These are phyloP conservation scores for Chiua virens DNA, from an alignment of 768 basidiomycete species.

Conservation along the genomic window DNA sequence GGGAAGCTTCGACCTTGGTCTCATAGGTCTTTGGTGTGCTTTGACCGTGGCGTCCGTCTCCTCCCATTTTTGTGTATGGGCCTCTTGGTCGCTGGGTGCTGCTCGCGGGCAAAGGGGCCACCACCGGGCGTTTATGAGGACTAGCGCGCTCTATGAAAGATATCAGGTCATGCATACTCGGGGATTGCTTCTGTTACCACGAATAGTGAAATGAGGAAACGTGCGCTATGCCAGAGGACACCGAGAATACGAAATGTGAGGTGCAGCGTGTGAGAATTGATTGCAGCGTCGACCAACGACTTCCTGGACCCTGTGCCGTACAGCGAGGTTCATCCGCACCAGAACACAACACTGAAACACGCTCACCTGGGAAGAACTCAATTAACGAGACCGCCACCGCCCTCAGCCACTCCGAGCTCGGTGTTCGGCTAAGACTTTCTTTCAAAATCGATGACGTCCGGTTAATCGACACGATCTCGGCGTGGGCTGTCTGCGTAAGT, in stretches of 20 bases:
- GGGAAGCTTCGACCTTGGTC: not conserved
- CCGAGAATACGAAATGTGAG: conserved; percentile 22
- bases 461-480: conserved; percentile 49
- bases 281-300: conserved; percentile 3
- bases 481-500: conserved; percentile 39
- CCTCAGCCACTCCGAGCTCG: conserved; percentile 23
- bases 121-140: conserved; percentile 34
- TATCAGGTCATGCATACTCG: conserved; percentile 3
- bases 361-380: conserved; percentile 26
- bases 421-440: conserved; percentile 24
- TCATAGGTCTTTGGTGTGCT: conserved; percentile 1
- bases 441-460: conserved; percentile 37
- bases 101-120: conserved; percentile 5
- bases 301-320: conserved; percentile 7
- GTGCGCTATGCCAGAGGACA: conserved; percentile 32
- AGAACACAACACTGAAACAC: not conserved
- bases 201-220: conserved; percentile 37
- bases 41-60: conserved; percentile 12
- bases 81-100: not conserved
- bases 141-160: conserved; percentile 33
- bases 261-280: conserved; percentile 30
- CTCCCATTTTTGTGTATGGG: not conserved
- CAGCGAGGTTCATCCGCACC: not conserved
- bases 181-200: conserved; percentile 36
- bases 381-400: conserved; percentile 11